Percentiles rank a stretch among this genome's conserved stretches.
Conservation (phyloP, 1,284 basidiomycete species). For the Tilletia setariae region DNA sequence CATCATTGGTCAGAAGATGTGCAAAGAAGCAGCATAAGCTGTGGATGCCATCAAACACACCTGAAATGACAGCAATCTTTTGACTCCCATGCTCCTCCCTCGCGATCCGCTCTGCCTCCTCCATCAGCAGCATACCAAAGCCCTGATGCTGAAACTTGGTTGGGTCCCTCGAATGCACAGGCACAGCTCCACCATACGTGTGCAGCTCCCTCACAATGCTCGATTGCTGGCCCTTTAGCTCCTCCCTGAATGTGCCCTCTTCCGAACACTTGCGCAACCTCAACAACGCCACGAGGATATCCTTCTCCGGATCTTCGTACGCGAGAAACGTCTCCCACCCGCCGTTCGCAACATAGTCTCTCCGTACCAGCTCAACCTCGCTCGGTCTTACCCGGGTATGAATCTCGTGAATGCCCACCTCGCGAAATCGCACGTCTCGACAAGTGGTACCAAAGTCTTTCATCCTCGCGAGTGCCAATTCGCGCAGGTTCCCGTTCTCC, state of each 20-base stretch:
- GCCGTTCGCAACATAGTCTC: slow-evolving; percentile 89
- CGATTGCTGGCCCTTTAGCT: slow-evolving; percentile 75
- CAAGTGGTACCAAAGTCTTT: slow-evolving; percentile 98
- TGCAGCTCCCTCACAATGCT: slow-evolving; percentile 95
- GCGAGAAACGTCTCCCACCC: slow-evolving; percentile 99
- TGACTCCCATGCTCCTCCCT: slow-evolving; percentile 91
- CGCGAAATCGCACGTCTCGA: slow-evolving; percentile 92
- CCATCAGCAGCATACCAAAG: slow-evolving; percentile 96
- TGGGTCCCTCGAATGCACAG: slow-evolving; percentile 92
- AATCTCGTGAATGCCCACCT: slow-evolving; percentile 98
- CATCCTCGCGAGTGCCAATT: slow-evolving; percentile 93
- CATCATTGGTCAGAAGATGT: not conserved
- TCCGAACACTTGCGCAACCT: slow-evolving; percentile 91
- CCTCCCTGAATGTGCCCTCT: slow-evolving; percentile 91
- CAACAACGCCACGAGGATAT: slow-evolving; percentile 91
- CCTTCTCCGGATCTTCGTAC: slow-evolving; percentile 94
- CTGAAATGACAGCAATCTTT: slow-evolving; percentile 93
- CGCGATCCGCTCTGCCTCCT: slow-evolving; percentile 98
- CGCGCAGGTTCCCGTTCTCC: slow-evolving; percentile 95
- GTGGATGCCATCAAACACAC: slow-evolving; percentile 56
- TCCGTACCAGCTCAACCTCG: slow-evolving; percentile 89
- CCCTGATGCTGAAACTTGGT: slow-evolving; percentile 74
- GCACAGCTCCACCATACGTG: slow-evolving; percentile 98
- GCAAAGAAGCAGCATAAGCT: not conserved
- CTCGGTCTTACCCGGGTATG: slow-evolving; percentile 96